Evolutionary conservation across 371 early-diverging fungal genomes (phyloP).

Genomic region (Quaeritorhiza haematococci): DNA sequence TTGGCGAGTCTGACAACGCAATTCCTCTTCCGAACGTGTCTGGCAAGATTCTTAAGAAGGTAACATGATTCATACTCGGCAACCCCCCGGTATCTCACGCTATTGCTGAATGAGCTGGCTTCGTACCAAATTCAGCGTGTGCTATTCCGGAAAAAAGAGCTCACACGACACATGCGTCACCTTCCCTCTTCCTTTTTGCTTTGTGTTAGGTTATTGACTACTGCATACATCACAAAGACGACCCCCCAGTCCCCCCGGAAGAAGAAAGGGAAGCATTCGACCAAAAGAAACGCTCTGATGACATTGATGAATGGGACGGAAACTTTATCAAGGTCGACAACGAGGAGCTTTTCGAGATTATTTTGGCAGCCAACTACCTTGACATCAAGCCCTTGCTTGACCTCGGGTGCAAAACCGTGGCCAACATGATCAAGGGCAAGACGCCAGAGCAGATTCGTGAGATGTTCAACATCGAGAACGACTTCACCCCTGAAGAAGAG

Average conservation of each 20-base stretch:
- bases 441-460: conserved; percentile 57
- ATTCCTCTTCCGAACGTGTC: conserved; percentile 79
- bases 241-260: conserved; percentile 20
- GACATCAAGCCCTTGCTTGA: conserved; percentile 50
- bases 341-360: conserved; percentile 48
- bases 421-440: conserved; percentile 52
- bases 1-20: conserved; percentile 47
- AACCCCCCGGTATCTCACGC: neutral
- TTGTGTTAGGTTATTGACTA: conserved; percentile 64
- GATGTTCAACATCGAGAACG: conserved; percentile 87
- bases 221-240: conserved; percentile 68
- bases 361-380: conserved; percentile 52
- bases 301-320: conserved; percentile 46
- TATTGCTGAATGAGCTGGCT: too few species aligned
- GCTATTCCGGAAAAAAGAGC: too few species aligned
- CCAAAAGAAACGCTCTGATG: conserved; percentile 23
- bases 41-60: conserved; percentile 62
- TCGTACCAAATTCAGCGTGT: too few species aligned
- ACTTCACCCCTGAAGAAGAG: conserved; percentile 92
- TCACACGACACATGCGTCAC: too few species aligned
- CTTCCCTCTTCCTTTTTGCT: neutral
- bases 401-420: conserved; percentile 54
- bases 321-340: conserved; percentile 42
- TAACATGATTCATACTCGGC: conserved; percentile 2
- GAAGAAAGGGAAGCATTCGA: conserved; percentile 11